A percentile compares a stretch with the other conserved stretches of the same genome.
Conservation (phyloP, 305 asterid genomes). For the Fraxinus greggii region DNA sequence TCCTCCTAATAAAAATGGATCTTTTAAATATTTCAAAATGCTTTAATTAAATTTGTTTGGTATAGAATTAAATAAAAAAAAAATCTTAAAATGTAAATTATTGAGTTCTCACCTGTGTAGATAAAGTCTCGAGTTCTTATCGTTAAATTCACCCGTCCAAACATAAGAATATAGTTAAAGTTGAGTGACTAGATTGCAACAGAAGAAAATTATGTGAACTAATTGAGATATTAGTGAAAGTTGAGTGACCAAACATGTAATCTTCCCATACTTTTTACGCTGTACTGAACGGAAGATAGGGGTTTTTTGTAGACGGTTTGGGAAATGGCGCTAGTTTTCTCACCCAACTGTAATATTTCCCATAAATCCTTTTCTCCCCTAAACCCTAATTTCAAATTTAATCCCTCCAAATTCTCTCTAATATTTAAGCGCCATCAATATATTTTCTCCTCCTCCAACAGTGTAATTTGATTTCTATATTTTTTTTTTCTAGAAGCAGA, state of each 20-base stretch:
- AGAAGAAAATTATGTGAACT: neutral
- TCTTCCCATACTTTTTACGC: neutral
- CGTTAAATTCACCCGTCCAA: neutral
- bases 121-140: neutral
- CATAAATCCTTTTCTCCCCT: conserved; percentile 28
- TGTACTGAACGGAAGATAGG: neutral
- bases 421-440: conserved; percentile 21
- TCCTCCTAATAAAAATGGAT: neutral
- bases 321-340: conserved; percentile 54
- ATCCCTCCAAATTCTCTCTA: conserved; percentile 24
- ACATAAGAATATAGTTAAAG: neutral
- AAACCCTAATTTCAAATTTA: conserved; percentile 38
- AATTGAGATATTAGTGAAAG: neutral
- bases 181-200: neutral
- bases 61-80: neutral
- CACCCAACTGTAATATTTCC: conserved; percentile 25
- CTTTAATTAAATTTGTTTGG: neutral
- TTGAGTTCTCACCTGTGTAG: neutral
- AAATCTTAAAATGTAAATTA: neutral
- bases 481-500: neutral
- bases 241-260: neutral
- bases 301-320: neutral
- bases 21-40: neutral
- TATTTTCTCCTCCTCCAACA: conserved; percentile 14
- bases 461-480: neutral